Percentiles rank a stretch among this genome's conserved stretches.
Evolutionary conservation across 495 filamentous ascomycete species (phyloP).

Genomic region (Neurospora sp.): DNA sequence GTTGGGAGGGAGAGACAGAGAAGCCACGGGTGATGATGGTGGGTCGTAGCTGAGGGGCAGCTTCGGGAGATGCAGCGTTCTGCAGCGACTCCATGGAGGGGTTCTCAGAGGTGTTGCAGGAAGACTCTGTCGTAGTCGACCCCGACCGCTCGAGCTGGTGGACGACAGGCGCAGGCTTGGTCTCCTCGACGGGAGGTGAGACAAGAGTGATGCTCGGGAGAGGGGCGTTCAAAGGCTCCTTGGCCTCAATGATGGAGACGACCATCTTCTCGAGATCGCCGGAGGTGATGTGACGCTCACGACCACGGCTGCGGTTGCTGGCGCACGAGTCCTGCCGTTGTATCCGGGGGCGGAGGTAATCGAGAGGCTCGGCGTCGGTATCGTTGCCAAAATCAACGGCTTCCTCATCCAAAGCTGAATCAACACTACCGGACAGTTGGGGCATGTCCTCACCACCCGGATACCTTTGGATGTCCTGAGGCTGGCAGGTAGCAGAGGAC

Average conservation of each 20-base stretch:
- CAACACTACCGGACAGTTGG: constrained; percentile 83
- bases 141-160: constrained; percentile 18
- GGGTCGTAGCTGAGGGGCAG: constrained; percentile 37
- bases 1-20: constrained; percentile 71
- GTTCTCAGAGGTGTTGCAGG: constrained; percentile 18
- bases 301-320: constrained; percentile 54
- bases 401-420: constrained; percentile 71
- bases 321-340: constrained; percentile 45
- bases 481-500: constrained; percentile 32
- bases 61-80: constrained; percentile 22
- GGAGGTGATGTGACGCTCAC: constrained; percentile 85
- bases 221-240: constrained; percentile 51
- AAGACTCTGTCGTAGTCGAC: constrained; percentile 31
- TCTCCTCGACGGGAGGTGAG: constrained; percentile 5
- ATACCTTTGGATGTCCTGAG: constrained; percentile 35
- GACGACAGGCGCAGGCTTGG: constrained; percentile 21
- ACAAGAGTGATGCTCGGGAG: constrained; percentile 38
- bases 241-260: constrained; percentile 69
- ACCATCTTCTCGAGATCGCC: constrained; percentile 85
- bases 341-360: constrained; percentile 50
- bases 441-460: constrained; percentile 49
- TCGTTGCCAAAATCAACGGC: constrained; percentile 49
- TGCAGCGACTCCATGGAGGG: constrained; percentile 21
- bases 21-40: constrained; percentile 81
- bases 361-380: constrained; percentile 37